A percentile compares a stretch with the other conserved stretches of the same genome.
phyloP scores from a whole-genome alignment of 352 stramenopile species.

The Peronospora belbahrii region DNA sequence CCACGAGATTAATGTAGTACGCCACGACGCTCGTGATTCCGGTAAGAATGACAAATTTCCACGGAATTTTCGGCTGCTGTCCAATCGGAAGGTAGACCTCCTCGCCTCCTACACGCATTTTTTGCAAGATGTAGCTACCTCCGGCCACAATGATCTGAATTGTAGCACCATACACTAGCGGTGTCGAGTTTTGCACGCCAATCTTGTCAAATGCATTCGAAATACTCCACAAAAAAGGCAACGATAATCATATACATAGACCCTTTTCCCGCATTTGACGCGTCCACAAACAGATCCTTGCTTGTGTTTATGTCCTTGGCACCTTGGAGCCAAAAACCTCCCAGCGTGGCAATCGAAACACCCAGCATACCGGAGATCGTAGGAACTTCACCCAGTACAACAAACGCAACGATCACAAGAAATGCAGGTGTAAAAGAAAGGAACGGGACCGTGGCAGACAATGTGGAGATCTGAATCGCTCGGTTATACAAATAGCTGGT shows the following conservation, averaged over 20 bases:
- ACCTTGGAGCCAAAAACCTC: slow-evolving; percentile 66
- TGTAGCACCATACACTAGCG: slow-evolving; percentile 57
- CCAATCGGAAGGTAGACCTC: slow-evolving; percentile 58
- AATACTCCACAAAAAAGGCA: slow-evolving; percentile 76
- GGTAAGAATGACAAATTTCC: slow-evolving; percentile 58
- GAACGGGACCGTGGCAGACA: slow-evolving; percentile 71
- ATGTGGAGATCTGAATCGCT: slow-evolving; percentile 75
- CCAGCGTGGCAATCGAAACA: slow-evolving; percentile 61
- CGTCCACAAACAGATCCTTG: slow-evolving; percentile 46
- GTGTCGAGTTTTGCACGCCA: slow-evolving; percentile 70
- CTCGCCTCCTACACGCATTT: slow-evolving; percentile 45
- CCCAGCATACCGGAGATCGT: slow-evolving; percentile 51
- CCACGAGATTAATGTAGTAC: slow-evolving; percentile 81
- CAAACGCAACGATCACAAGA: slow-evolving; percentile 63
- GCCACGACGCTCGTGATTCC: slow-evolving; percentile 65
- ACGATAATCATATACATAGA: slow-evolving; percentile 80
- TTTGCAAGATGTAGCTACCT: slow-evolving; percentile 55
- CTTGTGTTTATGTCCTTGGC: slow-evolving; percentile 35
- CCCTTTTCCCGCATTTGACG: slow-evolving; percentile 55
- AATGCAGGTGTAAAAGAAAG: slow-evolving; percentile 76
- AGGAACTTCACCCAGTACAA: slow-evolving; percentile 68
- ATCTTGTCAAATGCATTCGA: slow-evolving; percentile 84
- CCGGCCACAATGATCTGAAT: slow-evolving; percentile 65
- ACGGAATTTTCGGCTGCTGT: slow-evolving; percentile 51
- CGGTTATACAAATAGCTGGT: slow-evolving; percentile 83